These are phyloP conservation scores for Lasiodiplodia citricola DNA, from an alignment of 2,329 filamentous ascomycete species.

Conservation along the genomic window DNA sequence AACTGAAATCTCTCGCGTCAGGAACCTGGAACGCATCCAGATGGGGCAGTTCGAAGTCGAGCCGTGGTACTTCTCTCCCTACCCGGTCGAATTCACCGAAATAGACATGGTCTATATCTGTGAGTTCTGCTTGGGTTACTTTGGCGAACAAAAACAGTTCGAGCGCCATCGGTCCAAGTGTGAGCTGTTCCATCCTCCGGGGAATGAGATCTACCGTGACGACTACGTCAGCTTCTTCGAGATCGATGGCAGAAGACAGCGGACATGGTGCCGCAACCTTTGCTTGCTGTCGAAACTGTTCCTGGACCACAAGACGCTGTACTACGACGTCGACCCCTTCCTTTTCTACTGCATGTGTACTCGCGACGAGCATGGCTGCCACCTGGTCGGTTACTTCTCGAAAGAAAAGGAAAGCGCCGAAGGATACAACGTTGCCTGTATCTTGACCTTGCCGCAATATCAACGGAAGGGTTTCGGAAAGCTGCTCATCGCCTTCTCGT, in stretches of 20 bases:
- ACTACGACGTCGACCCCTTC: slow-evolving; percentile 99
- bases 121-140: slow-evolving; percentile 95
- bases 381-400: slow-evolving; percentile 98
- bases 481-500: slow-evolving; percentile 94
- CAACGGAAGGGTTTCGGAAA: slow-evolving; percentile 94
- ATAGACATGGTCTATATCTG: slow-evolving; percentile 94
- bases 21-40: slow-evolving; percentile 91
- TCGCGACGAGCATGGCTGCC: slow-evolving; percentile 85
- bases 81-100: slow-evolving; percentile 86
- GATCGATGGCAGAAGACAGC: slow-evolving; percentile 90
- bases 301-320: slow-evolving; percentile 95
- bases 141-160: slow-evolving; percentile 81
- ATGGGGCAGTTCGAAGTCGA: slow-evolving; percentile 92
- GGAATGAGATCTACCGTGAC: slow-evolving; percentile 98
- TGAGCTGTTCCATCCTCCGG: slow-evolving; percentile 86
- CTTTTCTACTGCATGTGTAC: slow-evolving; percentile 98
- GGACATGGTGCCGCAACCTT: slow-evolving; percentile 95
- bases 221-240: slow-evolving; percentile 95
- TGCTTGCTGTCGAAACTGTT: slow-evolving; percentile 96
- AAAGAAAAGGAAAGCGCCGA: slow-evolving; percentile 98
- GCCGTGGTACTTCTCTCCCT: slow-evolving; percentile 99
- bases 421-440: slow-evolving; percentile 97
- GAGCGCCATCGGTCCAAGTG: slow-evolving; percentile 87
- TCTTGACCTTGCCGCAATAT: slow-evolving; percentile 93
- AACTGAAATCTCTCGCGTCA: slow-evolving; percentile 92